Base-by-base conservation (phyloP, 371 early-diverging fungal species). In the Mucor sp. region DNA sequence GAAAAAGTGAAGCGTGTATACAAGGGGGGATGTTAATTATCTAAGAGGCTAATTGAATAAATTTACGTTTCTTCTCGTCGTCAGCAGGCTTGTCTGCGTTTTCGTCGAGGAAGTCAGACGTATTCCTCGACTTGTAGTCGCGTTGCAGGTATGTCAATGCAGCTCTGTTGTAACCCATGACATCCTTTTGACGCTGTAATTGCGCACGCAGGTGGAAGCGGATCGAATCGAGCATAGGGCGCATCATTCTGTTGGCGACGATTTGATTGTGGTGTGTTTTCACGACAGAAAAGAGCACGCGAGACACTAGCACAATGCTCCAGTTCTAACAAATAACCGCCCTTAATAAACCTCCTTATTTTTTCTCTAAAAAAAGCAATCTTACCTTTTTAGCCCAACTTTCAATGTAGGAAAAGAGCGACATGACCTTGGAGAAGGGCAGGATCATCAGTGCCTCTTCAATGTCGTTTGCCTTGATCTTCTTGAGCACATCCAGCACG, bases 401-500 rank as follows among this genome's bases (percentile, higher is more conserved):
- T 62, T 89, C 89, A 50, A 97, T 72, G 70, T 91, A 92, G 35
- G 82, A 78, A 55, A 98, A 82, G 41, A 98, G 72, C 33, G 88
- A 88, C 27, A 87, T 80, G 28, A 95, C 91, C 23, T 91, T 89
- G 37, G 78, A 65, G 65, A 97, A 95, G 2, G 96, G 93, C 65
- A 98, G 78, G 27, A 94, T 90, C 77, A 96, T 77, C 66, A 98
- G 75, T 0, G 96, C 94, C 65, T 94, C 94, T 32, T 96, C 96
- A 47, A 98, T 71, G 41, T 97, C 96, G 50, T 89, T 86, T 5
- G 94, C 85, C 43, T 91, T 89, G 50, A 97, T 86, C 59, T 88
- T 85, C 76, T 93, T 86, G 15, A 95, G 65, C 17, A 86, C 85
- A 67, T 85, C 77, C 62, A 96, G 85, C 25, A 98, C 94, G 75